phyloP scores from a whole-genome alignment of 176 grass and related monocot genomes.

The Rhynchospora tenuis region DNA sequence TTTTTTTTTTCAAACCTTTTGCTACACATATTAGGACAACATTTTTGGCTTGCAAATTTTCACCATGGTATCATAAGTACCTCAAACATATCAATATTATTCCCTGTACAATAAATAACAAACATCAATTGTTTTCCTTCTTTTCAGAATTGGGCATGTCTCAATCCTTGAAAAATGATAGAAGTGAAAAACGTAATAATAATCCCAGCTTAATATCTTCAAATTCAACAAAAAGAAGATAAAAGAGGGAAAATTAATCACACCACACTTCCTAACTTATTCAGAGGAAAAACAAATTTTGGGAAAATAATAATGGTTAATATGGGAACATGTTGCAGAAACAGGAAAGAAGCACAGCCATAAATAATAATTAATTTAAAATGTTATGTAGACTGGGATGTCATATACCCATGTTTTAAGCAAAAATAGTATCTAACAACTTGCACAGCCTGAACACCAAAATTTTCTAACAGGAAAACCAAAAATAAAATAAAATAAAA shows the following conservation, averaged over 20 bases:
- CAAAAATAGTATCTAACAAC: conserved; percentile 10
- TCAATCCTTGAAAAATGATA: neutral
- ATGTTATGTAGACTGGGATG: neutral
- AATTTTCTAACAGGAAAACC: neutral
- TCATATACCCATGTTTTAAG: neutral
- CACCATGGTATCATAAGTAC: neutral
- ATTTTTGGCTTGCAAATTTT: neutral
- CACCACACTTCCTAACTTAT: neutral
- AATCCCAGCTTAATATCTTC: neutral
- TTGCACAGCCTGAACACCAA: neutral
- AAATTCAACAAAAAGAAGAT: neutral
- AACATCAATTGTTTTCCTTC: neutral
- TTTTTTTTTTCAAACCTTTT: too few relatives aligned
- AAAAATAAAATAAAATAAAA: conserved; percentile 7
- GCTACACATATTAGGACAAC: neutral
- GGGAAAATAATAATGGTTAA: neutral
- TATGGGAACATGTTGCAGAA: neutral
- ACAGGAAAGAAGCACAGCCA: neutral
- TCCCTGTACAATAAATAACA: neutral
- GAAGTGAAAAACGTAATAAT: neutral
- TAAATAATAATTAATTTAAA: neutral
- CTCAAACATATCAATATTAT: neutral
- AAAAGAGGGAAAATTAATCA: neutral
- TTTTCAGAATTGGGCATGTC: neutral
- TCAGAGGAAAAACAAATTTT: neutral